Evolutionary conservation across 306 rosid species (phyloP).

Genomic region (Calophaca sinica): DNA sequence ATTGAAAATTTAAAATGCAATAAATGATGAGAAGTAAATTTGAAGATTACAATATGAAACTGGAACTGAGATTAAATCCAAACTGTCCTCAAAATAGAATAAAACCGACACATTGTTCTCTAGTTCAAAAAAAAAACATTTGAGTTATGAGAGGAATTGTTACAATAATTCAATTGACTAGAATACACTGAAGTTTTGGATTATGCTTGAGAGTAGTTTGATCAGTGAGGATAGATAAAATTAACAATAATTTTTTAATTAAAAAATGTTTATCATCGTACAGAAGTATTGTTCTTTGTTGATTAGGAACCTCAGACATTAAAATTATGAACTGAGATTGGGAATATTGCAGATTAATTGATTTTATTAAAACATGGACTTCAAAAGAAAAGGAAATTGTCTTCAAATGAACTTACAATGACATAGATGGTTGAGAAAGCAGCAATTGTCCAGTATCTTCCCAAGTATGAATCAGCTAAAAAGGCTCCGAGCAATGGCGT

Average conservation of each 20-base stretch:
- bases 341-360: background rate
- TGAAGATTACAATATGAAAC: slow-evolving; percentile 2
- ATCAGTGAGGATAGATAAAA: background rate
- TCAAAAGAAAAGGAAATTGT: background rate
- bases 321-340: slow-evolving; percentile 7
- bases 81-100: slow-evolving; percentile 9
- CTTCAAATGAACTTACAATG: slow-evolving; percentile 61
- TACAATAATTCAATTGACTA: background rate
- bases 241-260: background rate
- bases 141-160: too few relatives aligned
- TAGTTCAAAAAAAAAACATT: background rate
- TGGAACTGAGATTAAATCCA: background rate
- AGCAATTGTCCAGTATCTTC: slow-evolving; percentile 93
- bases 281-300: background rate
- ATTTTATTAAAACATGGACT: slow-evolving; percentile 2
- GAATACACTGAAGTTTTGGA: background rate
- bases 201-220: background rate
- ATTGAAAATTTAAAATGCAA: background rate
- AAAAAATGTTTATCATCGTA: background rate
- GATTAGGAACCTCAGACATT: background rate
- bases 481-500: slow-evolving; percentile 89
- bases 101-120: background rate
- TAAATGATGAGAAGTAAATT: background rate
- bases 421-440: slow-evolving; percentile 69
- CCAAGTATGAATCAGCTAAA: slow-evolving; percentile 84